Evolutionary conservation across 2,329 filamentous ascomycete species (phyloP).

Genomic region (Bipolaris bicolor): DNA sequence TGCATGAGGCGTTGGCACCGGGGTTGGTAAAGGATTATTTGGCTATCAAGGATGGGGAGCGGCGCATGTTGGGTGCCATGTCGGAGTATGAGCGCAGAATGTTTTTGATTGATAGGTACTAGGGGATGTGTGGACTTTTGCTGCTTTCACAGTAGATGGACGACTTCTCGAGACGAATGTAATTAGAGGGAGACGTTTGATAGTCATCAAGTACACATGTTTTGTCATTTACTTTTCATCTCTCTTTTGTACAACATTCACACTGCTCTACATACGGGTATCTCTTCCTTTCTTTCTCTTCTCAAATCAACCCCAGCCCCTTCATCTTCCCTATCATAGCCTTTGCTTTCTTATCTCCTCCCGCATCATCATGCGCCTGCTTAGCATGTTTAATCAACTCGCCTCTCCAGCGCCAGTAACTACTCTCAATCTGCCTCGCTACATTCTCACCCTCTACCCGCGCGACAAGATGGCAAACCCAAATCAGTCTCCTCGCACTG

Average conservation of each 20-base stretch:
- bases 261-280: neutral
- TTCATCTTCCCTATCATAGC: conserved; percentile 41
- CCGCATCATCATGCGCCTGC: conserved; percentile 18
- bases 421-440: conserved; percentile 35
- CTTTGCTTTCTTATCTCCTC: conserved; percentile 25
- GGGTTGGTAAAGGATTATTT: conserved; percentile 64
- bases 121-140: neutral
- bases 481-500: conserved; percentile 34
- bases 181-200: neutral
- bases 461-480: conserved; percentile 39
- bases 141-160: too few species aligned
- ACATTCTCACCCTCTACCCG: conserved; percentile 37
- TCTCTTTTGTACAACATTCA: neutral
- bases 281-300: neutral
- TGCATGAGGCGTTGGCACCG: conserved; percentile 57
- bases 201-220: neutral
- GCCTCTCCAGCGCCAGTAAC: conserved; percentile 39
- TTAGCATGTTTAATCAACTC: conserved; percentile 37
- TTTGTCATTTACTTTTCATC: neutral
- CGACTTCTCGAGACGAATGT: neutral
- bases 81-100: conserved; percentile 53
- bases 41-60: conserved; percentile 65
- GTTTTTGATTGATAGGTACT: conserved; percentile 73
- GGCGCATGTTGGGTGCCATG: conserved; percentile 59
- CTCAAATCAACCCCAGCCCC: conserved; percentile 35